phyloP scores from a whole-genome alignment of 2,329 filamentous ascomycete genomes.

The Fusarium sp. region DNA sequence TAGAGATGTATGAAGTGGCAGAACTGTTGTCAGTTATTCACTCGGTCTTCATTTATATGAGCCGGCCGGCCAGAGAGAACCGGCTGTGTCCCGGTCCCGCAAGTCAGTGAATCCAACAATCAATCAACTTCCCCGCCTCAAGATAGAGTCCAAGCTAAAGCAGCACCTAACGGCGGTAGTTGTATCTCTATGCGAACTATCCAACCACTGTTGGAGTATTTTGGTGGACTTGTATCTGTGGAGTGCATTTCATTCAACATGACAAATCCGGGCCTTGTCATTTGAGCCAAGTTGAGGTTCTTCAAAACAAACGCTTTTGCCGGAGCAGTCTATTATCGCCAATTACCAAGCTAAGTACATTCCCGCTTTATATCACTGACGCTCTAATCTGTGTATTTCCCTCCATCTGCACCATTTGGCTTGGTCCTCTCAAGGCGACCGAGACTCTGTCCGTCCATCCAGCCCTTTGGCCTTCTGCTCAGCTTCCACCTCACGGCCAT shows the following conservation, averaged over 20 bases:
- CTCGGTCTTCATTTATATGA: not conserved
- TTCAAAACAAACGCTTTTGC: not conserved
- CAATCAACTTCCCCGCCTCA: conserved; percentile 11
- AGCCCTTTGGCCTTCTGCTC: conserved; percentile 39
- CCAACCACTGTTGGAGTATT: conserved; percentile 1
- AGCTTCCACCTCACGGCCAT: conserved; percentile 37
- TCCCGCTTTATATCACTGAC: not conserved
- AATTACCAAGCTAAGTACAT: not conserved
- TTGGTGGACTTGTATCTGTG: conserved; percentile 17
- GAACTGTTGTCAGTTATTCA: not conserved
- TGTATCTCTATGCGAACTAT: not conserved
- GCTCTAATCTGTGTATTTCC: conserved; percentile 33
- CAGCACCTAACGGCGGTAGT: not conserved
- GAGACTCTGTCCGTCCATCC: conserved; percentile 37
- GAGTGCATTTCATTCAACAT: not conserved
- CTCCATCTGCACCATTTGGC: conserved; percentile 1
- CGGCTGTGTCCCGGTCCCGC: conserved; percentile 2
- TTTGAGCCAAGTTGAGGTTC: not conserved
- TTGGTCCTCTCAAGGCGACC: conserved; percentile 22
- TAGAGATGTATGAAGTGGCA: not conserved
- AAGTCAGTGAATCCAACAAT: conserved; percentile 16
- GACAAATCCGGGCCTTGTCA: conserved; percentile 16
- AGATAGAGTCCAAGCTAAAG: conserved; percentile 12
- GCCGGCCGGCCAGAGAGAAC: not conserved
- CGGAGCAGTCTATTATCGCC: not conserved